phyloP scores from a whole-genome alignment of 768 basidiomycete genomes.

The Collybia mongolica region DNA sequence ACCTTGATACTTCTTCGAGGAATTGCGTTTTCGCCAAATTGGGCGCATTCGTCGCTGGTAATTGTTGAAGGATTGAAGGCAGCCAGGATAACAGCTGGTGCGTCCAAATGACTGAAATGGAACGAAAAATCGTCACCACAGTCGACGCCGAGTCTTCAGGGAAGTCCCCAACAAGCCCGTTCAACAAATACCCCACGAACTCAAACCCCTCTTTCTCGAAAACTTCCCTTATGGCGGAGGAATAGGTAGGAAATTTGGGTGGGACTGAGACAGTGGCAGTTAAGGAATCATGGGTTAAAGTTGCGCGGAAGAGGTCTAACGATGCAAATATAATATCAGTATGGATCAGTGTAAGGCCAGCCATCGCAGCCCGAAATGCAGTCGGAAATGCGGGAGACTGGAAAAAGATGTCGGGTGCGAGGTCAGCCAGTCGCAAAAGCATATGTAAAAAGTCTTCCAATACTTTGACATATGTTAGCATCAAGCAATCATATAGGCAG shows the following conservation, averaged over 20 bases:
- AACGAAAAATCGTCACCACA: conserved; percentile 78
- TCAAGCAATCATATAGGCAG: background rate
- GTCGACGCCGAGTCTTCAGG: conserved; percentile 78
- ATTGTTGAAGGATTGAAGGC: conserved; percentile 64
- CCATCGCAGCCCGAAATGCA: conserved; percentile 74
- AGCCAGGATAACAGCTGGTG: conserved; percentile 71
- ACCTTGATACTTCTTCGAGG: conserved; percentile 74
- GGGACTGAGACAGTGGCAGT: conserved; percentile 39
- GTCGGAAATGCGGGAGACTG: conserved; percentile 74
- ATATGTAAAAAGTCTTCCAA: conserved; percentile 93
- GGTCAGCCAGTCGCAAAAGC: conserved; percentile 63
- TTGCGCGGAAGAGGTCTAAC: conserved; percentile 74
- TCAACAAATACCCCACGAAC: conserved; percentile 65
- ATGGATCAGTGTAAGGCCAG: conserved; percentile 79
- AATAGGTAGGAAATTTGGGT: conserved; percentile 62
- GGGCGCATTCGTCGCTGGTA: conserved; percentile 62
- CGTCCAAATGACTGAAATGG: conserved; percentile 66
- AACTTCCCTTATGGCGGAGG: conserved; percentile 55
- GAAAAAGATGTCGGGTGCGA: conserved; percentile 76
- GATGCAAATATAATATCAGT: conserved; percentile 80
- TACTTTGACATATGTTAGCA: conserved; percentile 45
- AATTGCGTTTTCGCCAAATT: conserved; percentile 69
- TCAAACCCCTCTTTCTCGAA: conserved; percentile 72
- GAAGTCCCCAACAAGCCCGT: conserved; percentile 83
- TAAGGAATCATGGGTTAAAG: conserved; percentile 76